Conservation (phyloP, 2,329 filamentous ascomycete genomes). For the Huntiella abstrusa region DNA sequence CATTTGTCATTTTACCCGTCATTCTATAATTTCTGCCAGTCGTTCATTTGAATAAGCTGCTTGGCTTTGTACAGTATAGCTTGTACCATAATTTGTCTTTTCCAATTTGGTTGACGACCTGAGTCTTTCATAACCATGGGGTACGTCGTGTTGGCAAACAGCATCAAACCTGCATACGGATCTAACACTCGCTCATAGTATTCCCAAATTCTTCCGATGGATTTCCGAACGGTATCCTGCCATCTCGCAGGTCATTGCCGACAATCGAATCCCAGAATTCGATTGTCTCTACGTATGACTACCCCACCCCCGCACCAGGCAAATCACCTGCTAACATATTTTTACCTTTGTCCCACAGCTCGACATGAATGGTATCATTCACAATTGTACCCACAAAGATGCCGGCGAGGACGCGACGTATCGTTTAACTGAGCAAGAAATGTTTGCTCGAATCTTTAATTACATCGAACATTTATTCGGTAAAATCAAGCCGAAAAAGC, state of each 20-base stretch:
- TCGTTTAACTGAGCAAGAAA: conserved; percentile 89
- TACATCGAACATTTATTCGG: conserved; percentile 98
- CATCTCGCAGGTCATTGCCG: conserved; percentile 94
- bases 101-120: too few species aligned
- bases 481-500: conserved; percentile 94
- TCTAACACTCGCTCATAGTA: conserved; percentile 22
- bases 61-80: too few species aligned
- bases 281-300: conserved; percentile 73
- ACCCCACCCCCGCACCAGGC: not conserved
- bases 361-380: conserved; percentile 99
- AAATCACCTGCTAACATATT: not conserved
- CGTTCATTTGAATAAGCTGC: not conserved
- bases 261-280: conserved; percentile 98
- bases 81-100: too few species aligned
- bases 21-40: not conserved
- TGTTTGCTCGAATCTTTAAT: conserved; percentile 99
- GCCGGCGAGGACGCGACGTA: conserved; percentile 70
- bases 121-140: not conserved
- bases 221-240: conserved; percentile 97
- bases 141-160: not conserved
- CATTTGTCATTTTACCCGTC: not conserved
- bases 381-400: conserved; percentile 98
- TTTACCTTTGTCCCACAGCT: conserved; percentile 29
- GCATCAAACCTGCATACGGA: not conserved
- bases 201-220: conserved; percentile 94